Evolutionary conservation across 2,329 filamentous ascomycete species (phyloP), one percentile per base, ranked within the genome.

Genomic region (Diplodia sapinea): DNA sequence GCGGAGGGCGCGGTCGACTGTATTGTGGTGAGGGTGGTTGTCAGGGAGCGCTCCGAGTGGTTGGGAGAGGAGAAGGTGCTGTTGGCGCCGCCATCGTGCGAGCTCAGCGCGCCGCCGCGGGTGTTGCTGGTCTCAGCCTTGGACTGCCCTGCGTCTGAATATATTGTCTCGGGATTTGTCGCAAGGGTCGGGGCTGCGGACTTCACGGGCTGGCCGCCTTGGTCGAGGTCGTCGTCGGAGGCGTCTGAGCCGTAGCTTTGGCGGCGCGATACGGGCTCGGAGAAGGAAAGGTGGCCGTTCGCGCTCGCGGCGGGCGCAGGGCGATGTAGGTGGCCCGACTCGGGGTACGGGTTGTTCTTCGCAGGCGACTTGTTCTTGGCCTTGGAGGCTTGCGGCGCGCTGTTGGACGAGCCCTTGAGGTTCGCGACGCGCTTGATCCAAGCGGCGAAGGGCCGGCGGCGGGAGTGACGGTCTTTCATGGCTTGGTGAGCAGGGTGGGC

Each of bases 351-450:
- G 76, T 94, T 94, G 83, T 97, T 96, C 78, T 90, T 89, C 74
- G 88, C 88, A 62, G 83, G 82, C 51, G 74, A 74, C 71, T 67
- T 75, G 73, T 82, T 81, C 75, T 82, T 83, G 59, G 73, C 75
- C 68, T 72, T 76, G 70, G 70, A 74, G 70, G 77, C 77, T 65
- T 79, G 75, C 17, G 83, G 79, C 69, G 88, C 85, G 36, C 38
- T 59, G 70, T 86, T 87, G 38, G 89, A 91, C 1, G 89, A 90
- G 4, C 89, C 89, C 79, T 96, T 97, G 80, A 97, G 90, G 78
- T 90, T 94, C 70, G 93, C 89, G 68, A 98, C 87, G 75, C 94
- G 94, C 84, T 94, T 96, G 84, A 99, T 93, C 91, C 94, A 96
- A 72, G 89, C 92, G 56, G 94, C 88, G 77, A 98, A 98, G 29